phyloP scores from a whole-genome alignment of 2,329 filamentous ascomycete species.

The Amauroascus verrucosus region DNA sequence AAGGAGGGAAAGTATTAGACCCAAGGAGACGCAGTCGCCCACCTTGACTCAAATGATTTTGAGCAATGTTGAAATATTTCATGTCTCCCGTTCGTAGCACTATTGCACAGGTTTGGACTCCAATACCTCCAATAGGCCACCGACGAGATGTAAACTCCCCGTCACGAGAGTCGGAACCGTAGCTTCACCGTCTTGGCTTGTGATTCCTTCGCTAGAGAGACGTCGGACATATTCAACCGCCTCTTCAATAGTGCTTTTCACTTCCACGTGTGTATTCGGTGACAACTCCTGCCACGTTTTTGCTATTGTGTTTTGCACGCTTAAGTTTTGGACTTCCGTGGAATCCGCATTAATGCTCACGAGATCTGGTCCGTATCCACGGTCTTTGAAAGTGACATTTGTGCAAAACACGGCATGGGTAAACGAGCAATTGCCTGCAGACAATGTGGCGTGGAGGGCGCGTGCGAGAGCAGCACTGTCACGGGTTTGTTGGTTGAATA shows the following conservation, averaged over 20 bases:
- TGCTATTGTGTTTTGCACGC: slow-evolving; percentile 59
- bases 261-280: slow-evolving; percentile 44
- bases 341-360: slow-evolving; percentile 52
- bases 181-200: slow-evolving; percentile 13
- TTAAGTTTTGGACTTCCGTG: slow-evolving; percentile 47
- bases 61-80: too few species aligned
- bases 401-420: slow-evolving; percentile 69
- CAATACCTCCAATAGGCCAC: slow-evolving; percentile 63
- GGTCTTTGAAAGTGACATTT: slow-evolving; percentile 56
- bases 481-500: slow-evolving; percentile 90
- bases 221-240: slow-evolving; percentile 51
- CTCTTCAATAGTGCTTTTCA: slow-evolving; percentile 57
- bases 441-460: slow-evolving; percentile 51
- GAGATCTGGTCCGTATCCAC: slow-evolving; percentile 54
- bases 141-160: slow-evolving; percentile 75
- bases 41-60: too few species aligned
- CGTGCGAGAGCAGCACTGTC: slow-evolving; percentile 58
- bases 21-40: too few species aligned
- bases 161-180: slow-evolving; percentile 60
- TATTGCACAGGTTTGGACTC: slow-evolving; percentile 32
- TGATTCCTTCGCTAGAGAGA: slow-evolving; percentile 24
- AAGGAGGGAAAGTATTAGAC: too few species aligned
- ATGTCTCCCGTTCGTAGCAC: neutral
- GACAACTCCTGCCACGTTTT: slow-evolving; percentile 50
- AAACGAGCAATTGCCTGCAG: slow-evolving; percentile 44